Evolutionary conservation across 2,329 filamentous ascomycete genomes (phyloP).

Genomic region (Ceratocystis destructans): DNA sequence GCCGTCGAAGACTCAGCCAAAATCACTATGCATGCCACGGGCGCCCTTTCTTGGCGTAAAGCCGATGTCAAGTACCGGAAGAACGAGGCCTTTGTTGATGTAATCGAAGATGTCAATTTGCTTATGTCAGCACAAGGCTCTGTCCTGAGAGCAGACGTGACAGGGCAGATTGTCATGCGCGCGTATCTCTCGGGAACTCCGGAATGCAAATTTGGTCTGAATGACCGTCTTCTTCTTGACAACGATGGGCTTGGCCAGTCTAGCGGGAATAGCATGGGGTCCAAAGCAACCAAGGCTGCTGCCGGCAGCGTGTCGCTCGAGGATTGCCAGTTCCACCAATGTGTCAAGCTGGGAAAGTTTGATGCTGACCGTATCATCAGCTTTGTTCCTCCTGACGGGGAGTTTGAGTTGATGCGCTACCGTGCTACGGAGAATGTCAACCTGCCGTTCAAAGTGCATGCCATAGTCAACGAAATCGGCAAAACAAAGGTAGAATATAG

Average conservation of each 20-base stretch:
- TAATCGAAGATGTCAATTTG: slow-evolving; percentile 97
- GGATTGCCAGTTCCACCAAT: slow-evolving; percentile 98
- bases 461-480: slow-evolving; percentile 93
- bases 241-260: slow-evolving; percentile 35
- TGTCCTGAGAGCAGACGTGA: slow-evolving; percentile 88
- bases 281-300: slow-evolving; percentile 86
- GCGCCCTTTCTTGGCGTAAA: slow-evolving; percentile 90
- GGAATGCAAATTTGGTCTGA: slow-evolving; percentile 97
- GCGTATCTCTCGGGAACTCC: slow-evolving; percentile 93
- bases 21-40: slow-evolving; percentile 98
- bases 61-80: slow-evolving; percentile 98
- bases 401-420: slow-evolving; percentile 98
- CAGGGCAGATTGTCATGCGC: slow-evolving; percentile 95
- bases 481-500: slow-evolving; percentile 98
- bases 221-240: slow-evolving; percentile 87
- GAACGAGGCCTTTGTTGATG: slow-evolving; percentile 98
- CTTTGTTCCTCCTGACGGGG: slow-evolving; percentile 90
- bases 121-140: slow-evolving; percentile 97
- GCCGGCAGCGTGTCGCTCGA: slow-evolving; percentile 92
- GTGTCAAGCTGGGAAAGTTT: slow-evolving; percentile 93
- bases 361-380: slow-evolving; percentile 94
- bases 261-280: slow-evolving; percentile 62
- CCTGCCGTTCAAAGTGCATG: slow-evolving; percentile 94
- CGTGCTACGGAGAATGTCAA: slow-evolving; percentile 98
- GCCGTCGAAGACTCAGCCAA: slow-evolving; percentile 85